Evolutionary conservation across 1,139 yeast genomes (phyloP), one percentile per base, ranked within the genome.

Genomic region (Blastobotrys capitulatus): DNA sequence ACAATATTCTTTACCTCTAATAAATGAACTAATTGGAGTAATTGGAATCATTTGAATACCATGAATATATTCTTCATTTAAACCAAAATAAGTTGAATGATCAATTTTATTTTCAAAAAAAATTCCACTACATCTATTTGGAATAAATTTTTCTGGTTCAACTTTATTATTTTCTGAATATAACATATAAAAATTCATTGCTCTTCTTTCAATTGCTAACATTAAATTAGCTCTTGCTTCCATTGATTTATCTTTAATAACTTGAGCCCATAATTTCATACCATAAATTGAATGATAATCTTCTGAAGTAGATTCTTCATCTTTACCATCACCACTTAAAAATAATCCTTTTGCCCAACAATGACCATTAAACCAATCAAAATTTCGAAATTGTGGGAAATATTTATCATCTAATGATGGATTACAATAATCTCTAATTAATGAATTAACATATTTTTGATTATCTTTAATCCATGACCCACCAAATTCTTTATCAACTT

Each of bases 1-100:
- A 19, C 83, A 92, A 66, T 79, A 90, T 2, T 72, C 66, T 5
- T 86, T 77, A 9, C 74, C 73, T 63, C 97, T 76, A 32, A 88
- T 74, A 56, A 76, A 82, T 0, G 92, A 79, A n/a, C 95, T 82
- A 12, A 84, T 79, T 0, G 96, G 88, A 0, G 95, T 86, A 38
- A 85, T 73, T 19, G 97, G 95, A 51, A 90, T 74, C 82, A 90
- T 90, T 65, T 90, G 97, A 53, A 90, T 88, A 61, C 96, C 96
- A 58, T 89, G 96, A 47, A 89, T 87, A 63, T 83, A 90, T 64
- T 89, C 89, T 43, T 73, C 66, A 45, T 78, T 73, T 57, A 72
- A 70, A 1, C 95, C 95, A 61, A 87, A 87, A 65, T 83, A 87
- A 0, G 96, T 90, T 1, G 96, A 87, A 68, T 86, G 94, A 58